Evolutionary conservation across 2,329 filamentous ascomycete genomes (phyloP), one percentile per base, ranked within the genome.

Genomic region (Curvularia spicifera): DNA sequence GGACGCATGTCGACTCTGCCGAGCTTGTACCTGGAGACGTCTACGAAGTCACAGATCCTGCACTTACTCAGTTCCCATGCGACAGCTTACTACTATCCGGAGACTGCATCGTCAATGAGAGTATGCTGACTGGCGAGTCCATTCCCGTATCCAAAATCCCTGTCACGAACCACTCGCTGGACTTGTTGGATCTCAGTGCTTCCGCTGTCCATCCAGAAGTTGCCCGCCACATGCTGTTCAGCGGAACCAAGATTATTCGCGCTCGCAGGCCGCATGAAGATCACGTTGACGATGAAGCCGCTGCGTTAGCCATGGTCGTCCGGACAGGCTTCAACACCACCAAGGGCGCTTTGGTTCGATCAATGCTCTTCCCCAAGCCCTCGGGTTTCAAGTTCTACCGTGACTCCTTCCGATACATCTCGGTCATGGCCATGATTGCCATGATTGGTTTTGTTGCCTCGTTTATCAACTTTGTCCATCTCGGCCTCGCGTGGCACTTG

Each of bases 311-410:
- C 12, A 89, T 99, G 78, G 93, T 97, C 15, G 89, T 97, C 28
- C 87, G 95, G 61, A 99, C 93, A 2, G 95, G 95, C 1, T 99
- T 99, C 79, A 96, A 96, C 75, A 99, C 95, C 0, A 99, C 95
- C 1, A 99, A 99, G 76, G 95, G 95, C 24, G 91, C 95, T 9
- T 81, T 99, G 18, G 93, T 99, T 58, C 90, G 95, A 24, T 98
- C 95, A 0, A 99, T 99, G 94, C 85, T 99, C 37, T 99, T 99
- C 73, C 96, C 95, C 0, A 99, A 99, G 72, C 95, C 95, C 1
- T 97, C 94, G 0, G 94, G 94, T 0, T 99, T 99, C 85, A 98
- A 96, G 71, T 99, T 99, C 75, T 99, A 99, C 76, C 87, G 92
- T 42, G 95, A 99, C 76, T 97, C 94, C 0, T 99, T 99, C 79